Conservation (phyloP, 768 basidiomycete species). For the Wakefieldia striispora region DNA sequence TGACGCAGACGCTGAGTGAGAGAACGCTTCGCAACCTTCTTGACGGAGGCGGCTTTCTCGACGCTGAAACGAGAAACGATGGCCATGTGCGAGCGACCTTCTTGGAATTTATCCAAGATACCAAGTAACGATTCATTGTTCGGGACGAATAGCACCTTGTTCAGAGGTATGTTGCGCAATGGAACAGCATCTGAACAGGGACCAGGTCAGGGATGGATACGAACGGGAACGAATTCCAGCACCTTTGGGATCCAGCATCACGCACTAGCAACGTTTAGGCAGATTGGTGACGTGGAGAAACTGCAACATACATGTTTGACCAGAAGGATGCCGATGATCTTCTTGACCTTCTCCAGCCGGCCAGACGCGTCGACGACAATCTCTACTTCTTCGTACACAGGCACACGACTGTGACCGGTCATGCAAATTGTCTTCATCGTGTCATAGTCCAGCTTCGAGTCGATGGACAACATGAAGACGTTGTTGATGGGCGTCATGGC, state of each 20-base stretch:
- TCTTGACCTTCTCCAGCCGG: constrained; percentile 60
- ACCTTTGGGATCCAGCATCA: constrained; percentile 85
- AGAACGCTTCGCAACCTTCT: constrained; percentile 78
- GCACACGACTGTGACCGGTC: constrained; percentile 82
- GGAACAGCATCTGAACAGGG: constrained; percentile 66
- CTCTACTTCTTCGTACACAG: constrained; percentile 77
- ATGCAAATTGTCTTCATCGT: constrained; percentile 72
- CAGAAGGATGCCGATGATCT: constrained; percentile 81
- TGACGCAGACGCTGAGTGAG: constrained; percentile 75
- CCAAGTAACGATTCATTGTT: constrained; percentile 82
- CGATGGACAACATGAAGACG: constrained; percentile 87
- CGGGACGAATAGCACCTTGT: constrained; percentile 84
- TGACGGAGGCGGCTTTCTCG: constrained; percentile 75
- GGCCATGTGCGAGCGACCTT: constrained; percentile 89
- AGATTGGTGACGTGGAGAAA: not conserved
- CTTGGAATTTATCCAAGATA: constrained; percentile 86
- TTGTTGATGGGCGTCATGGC: constrained; percentile 80
- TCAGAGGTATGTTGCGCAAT: constrained; percentile 77
- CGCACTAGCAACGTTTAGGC: constrained; percentile 43
- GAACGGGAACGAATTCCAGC: not conserved
- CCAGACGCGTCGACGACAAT: constrained; percentile 40
- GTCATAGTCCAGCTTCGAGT: constrained; percentile 78
- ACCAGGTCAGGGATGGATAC: not conserved
- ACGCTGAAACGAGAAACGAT: constrained; percentile 78
- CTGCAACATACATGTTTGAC: constrained; percentile 62